Evolutionary conservation across 129 eudicot species (phyloP).

Genomic region (Kitagawia praeruptora): DNA sequence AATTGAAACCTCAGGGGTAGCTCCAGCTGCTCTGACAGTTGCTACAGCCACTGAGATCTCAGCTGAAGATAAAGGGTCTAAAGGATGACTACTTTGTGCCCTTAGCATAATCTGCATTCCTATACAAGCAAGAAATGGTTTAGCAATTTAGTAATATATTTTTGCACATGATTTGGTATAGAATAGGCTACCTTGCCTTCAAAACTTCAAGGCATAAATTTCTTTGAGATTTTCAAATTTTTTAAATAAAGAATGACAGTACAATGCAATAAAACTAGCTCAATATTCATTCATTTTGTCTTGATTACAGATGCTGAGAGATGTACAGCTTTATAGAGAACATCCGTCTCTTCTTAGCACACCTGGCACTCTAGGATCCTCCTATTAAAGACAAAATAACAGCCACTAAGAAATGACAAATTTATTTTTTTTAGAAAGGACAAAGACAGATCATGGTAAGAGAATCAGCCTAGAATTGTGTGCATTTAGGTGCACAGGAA

Average conservation of each 20-base stretch:
- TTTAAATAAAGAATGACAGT: not conserved
- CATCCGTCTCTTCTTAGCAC: not conserved
- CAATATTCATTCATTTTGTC: not conserved
- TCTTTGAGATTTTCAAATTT: not conserved
- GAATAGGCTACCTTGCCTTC: not conserved
- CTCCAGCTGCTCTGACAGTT: constrained; percentile 99
- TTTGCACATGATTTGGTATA: not conserved
- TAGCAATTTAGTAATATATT: not conserved
- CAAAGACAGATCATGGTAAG: not conserved
- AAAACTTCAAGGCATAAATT: not conserved
- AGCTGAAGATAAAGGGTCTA: constrained; percentile 91
- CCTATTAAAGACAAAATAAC: not conserved
- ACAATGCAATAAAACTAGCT: not conserved
- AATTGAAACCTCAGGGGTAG: constrained; percentile 73
- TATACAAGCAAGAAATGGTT: constrained; percentile 15
- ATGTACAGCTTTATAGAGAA: not conserved
- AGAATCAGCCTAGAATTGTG: not conserved
- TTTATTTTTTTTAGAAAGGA: too few species aligned
- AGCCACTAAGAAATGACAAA: not conserved
- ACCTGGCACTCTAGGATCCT: not conserved
- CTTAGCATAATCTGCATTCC: constrained; percentile 66
- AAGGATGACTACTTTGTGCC: constrained; percentile 86
- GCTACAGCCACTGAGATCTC: constrained; percentile 95
- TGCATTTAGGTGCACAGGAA: not conserved
- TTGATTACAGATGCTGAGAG: not conserved